These are phyloP conservation scores for Russula abietina DNA, from an alignment of 768 basidiomycete species.

Conservation along the genomic window DNA sequence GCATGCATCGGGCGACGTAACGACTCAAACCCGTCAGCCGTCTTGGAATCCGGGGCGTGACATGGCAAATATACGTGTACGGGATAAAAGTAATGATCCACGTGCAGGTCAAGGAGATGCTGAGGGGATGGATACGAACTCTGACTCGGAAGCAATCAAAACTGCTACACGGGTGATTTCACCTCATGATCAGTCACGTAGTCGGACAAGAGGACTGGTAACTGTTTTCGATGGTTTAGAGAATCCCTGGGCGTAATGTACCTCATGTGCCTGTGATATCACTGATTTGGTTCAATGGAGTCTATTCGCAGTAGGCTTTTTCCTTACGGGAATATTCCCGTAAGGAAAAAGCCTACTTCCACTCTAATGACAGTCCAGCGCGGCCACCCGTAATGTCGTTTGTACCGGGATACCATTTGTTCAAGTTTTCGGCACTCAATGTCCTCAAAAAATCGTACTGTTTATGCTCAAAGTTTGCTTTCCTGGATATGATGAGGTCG, in stretches of 20 bases:
- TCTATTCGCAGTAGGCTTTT: no score
- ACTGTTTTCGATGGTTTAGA: conserved; percentile 33
- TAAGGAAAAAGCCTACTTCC: no score
- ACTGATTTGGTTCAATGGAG: not conserved
- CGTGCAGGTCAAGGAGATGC: not conserved
- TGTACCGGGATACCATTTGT: not conserved
- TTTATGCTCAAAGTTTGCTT: no score
- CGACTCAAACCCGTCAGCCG: conserved; percentile 47
- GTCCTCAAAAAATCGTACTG: no score
- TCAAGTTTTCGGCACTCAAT: no score
- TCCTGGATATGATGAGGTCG: no score
- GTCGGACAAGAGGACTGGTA: conserved; percentile 28
- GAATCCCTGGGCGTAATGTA: conserved; percentile 53
- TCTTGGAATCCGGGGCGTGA: conserved; percentile 38
- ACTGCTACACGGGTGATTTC: conserved; percentile 33
- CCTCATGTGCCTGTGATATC: not conserved
- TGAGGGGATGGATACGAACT: conserved; percentile 1
- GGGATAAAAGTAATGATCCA: conserved; percentile 19
- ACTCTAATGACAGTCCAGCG: no score
- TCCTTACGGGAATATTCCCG: no score
- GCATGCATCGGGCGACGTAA: conserved; percentile 38
- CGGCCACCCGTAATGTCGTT: no score
- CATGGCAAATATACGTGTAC: conserved; percentile 31
- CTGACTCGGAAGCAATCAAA: conserved; percentile 19
- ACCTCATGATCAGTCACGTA: conserved; percentile 34